Evolutionary conservation across 2,329 filamentous ascomycete species (phyloP), one percentile per base, ranked within the genome.

Genomic region (Rutstroemia sp.): DNA sequence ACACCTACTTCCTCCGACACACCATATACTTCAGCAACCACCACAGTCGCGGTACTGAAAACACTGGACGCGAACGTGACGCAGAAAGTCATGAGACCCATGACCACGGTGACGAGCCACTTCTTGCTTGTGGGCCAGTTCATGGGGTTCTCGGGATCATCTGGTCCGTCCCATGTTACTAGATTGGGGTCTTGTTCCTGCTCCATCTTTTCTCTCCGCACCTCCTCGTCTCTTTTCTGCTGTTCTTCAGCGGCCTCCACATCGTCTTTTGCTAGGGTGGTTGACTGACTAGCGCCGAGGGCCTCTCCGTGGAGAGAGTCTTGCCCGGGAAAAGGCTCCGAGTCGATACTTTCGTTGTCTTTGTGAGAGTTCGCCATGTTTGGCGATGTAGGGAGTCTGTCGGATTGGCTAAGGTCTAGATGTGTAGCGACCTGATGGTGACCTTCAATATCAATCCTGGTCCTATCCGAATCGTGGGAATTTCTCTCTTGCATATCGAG

Each of bases 1-100:
- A 82, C 77, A 0, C 77, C 78, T 1, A 88, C 73, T 64, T 39
- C 71, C 8, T 60, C 58, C n/a, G 60, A 61, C 8, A 67, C 63
- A 3, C 50, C 47, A 45, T 59, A 68, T 4, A 59, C 25, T 30
- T 59, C 56, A 17, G 65, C 60, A 5, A 63, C 60, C 2, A 54
- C 41, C 0, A 58, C 19, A 4, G 62, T 67, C 2, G 63, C 64
- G 23, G 57, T 67, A 45, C 61, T 64, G 51, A 66, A 68, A 23
- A 66, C 61, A 38, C 57, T 61, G 1, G 63, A 65, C 2, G 67
- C 64, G 25, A 74, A 63, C 1, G 72, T 67, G 27, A 74, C 71
- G 9, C 67, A 70, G 37, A 74, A 49, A 67, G 65, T 52, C 42
- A 61, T 63, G 23, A 64, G 38, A 16, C 71, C 69, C 14, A 69